A percentile compares a stretch with the other conserved stretches of the same genome.
Evolutionary conservation across 2,329 filamentous ascomycete genomes (phyloP).

Genomic region (Aotearoamyces nothofagi): DNA sequence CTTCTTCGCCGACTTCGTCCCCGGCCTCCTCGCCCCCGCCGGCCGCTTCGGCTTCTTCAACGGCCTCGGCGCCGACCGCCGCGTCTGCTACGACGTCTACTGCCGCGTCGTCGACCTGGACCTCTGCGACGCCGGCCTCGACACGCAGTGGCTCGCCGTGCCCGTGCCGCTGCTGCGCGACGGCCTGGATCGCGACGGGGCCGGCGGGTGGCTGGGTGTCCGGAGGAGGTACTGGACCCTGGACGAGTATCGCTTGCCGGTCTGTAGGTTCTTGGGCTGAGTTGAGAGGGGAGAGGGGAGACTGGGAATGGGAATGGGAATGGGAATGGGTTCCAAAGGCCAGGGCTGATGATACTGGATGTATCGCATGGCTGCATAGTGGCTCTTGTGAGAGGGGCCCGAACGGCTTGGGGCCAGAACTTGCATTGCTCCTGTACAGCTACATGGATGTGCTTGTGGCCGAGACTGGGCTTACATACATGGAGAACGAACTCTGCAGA

Average conservation of each 20-base stretch:
- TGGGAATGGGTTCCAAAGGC: no score
- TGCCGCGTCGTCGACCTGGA: conserved; percentile 86
- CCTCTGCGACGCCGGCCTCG: conserved; percentile 73
- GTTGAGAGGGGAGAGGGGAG: no score
- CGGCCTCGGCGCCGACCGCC: conserved; percentile 80
- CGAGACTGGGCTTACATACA: no score
- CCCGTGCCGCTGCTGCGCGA: conserved; percentile 47
- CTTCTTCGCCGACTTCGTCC: conserved; percentile 82
- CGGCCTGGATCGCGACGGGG: conserved; percentile 45
- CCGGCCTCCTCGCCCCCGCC: conserved; percentile 55
- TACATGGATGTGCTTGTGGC: no score
- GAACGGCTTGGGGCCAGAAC: no score
- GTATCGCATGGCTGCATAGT: no score
- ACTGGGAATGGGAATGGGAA: no score
- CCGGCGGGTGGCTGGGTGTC: conserved; percentile 78
- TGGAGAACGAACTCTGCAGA: no score
- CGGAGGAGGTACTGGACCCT: conserved; percentile 82
- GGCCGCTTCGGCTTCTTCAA: conserved; percentile 82
- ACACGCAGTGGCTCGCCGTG: conserved; percentile 74
- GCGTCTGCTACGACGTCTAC: conserved; percentile 94
- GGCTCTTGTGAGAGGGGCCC: no score
- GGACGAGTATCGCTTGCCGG: conserved; percentile 59
- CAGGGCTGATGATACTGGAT: no score
- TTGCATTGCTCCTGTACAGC: no score
- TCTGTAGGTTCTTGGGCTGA: conserved; percentile 50